A percentile compares a stretch with the other conserved stretches of the same genome.
Evolutionary conservation across 768 basidiomycete genomes (phyloP).

Genomic region (Mycena vitilis): DNA sequence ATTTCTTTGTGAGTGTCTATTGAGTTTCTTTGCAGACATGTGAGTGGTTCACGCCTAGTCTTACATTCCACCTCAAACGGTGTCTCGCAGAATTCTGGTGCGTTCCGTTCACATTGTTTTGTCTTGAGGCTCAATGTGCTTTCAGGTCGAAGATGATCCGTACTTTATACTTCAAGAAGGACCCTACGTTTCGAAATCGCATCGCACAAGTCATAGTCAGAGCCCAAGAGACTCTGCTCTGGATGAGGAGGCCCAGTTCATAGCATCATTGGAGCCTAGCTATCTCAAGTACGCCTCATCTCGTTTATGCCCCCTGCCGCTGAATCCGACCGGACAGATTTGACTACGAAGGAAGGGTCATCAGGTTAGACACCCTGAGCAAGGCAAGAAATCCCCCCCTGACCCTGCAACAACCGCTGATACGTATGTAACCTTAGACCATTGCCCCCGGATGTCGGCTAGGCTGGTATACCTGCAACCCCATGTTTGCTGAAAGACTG

Average conservation of each 20-base stretch:
- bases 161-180: slow-evolving; percentile 81
- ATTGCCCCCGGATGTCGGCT: slow-evolving; percentile 82
- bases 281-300: slow-evolving; percentile 60
- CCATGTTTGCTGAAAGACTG: slow-evolving; percentile 80
- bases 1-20: slow-evolving; percentile 1
- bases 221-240: slow-evolving; percentile 35
- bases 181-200: slow-evolving; percentile 59
- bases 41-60: background rate
- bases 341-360: slow-evolving; percentile 86
- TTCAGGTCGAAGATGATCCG: slow-evolving; percentile 80
- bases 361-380: slow-evolving; percentile 84
- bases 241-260: slow-evolving; percentile 56
- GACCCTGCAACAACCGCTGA: too few species aligned
- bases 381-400: slow-evolving; percentile 56
- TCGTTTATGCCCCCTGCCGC: slow-evolving; percentile 1
- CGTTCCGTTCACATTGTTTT: background rate
- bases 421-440: slow-evolving; percentile 50
- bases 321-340: slow-evolving; percentile 48
- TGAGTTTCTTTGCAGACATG: slow-evolving; percentile 8
- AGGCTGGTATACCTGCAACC: slow-evolving; percentile 85
- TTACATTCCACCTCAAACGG: background rate
- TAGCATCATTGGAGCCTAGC: slow-evolving; percentile 69
- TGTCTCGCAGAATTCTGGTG: slow-evolving; percentile 20
- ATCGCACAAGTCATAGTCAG: slow-evolving; percentile 39
- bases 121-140: slow-evolving; percentile 71